These are phyloP conservation scores for Epichloe elymi DNA, from an alignment of 2,329 filamentous ascomycete species.

Conservation along the genomic window DNA sequence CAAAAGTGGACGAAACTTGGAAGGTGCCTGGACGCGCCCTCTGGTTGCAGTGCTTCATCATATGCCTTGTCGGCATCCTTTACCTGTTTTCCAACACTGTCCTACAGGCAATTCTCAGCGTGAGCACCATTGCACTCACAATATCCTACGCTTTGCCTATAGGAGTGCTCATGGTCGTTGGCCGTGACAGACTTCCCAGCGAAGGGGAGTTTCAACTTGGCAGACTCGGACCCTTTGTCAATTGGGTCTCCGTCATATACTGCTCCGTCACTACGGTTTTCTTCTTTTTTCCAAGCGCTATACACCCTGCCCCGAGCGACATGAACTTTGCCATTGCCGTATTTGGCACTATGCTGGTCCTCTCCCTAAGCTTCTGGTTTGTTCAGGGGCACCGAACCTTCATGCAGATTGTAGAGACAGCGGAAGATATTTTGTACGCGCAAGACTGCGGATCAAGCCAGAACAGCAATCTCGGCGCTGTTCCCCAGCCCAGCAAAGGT, in stretches of 20 bases:
- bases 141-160: constrained; percentile 38
- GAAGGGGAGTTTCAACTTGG: constrained; percentile 31
- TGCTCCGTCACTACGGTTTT: constrained; percentile 39
- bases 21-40: constrained; percentile 38
- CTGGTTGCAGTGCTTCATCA: constrained; percentile 34
- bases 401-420: constrained; percentile 11
- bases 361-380: constrained; percentile 37
- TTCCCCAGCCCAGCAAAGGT: neutral
- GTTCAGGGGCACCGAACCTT: constrained; percentile 26
- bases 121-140: constrained; percentile 43
- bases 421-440: constrained; percentile 9
- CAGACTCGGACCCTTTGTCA: constrained; percentile 27
- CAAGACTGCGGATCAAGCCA: neutral
- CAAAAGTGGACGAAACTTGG: constrained; percentile 30
- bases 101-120: constrained; percentile 38
- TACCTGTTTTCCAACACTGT: constrained; percentile 42
- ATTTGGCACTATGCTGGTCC: constrained; percentile 40
- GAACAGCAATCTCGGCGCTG: neutral
- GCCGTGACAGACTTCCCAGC: constrained; percentile 37
- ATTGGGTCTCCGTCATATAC: constrained; percentile 37
- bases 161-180: constrained; percentile 30
- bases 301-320: constrained; percentile 31
- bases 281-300: constrained; percentile 36
- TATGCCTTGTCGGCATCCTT: constrained; percentile 35
- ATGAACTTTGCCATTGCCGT: constrained; percentile 47